Evolutionary conservation across 2,329 filamentous ascomycete species (phyloP), one percentile per base, ranked within the genome.

Genomic region (Dactylellina drechsleri): DNA sequence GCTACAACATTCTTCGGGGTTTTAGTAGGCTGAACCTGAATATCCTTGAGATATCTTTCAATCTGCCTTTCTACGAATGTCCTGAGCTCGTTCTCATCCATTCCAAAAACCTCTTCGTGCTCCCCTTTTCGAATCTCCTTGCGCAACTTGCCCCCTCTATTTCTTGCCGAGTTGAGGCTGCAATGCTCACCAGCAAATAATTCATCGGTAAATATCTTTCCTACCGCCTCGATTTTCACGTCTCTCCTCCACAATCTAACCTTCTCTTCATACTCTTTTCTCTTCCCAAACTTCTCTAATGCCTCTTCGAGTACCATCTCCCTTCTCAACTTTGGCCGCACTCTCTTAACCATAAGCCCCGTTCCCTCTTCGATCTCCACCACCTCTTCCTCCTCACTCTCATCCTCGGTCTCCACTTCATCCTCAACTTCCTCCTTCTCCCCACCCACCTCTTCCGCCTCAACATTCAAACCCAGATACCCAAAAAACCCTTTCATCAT

Each of bases 231-330:
- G 1, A 79, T 78, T 56, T 85, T 82, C 23, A 81, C 81, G 61
- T 85, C 81, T 0, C 80, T 71, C 8, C 82, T 80, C 80, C 84
- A 88, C 0, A 81, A 82, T 0, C 60, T 76, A 4, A 86, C 80
- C 4, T 83, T 83, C 0, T 76, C 61, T 0, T 83, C 78, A 77
- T 87, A 90, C 41, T 84, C 83, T 0, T 78, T 60, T 12, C 81
- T 80, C 2, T 84, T 81, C 23, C 81, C 81, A 76, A 91, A 91
- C 1, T 76, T 79, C 0, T 78, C 79, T 28, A 91, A 85, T 0
- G 87, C 88, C 58, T 87, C 84, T 0, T 84, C 78, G 0, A 85
- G 84, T 1, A 90, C 83, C 3, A 83, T 61, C 5, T 85, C 81
- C 20, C 88, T 82, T 1, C 79, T 80, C 0, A 79, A 50, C 0